These are phyloP conservation scores for Tolypocladium tundrense DNA, from an alignment of 2,329 filamentous ascomycete species.

Conservation along the genomic window DNA sequence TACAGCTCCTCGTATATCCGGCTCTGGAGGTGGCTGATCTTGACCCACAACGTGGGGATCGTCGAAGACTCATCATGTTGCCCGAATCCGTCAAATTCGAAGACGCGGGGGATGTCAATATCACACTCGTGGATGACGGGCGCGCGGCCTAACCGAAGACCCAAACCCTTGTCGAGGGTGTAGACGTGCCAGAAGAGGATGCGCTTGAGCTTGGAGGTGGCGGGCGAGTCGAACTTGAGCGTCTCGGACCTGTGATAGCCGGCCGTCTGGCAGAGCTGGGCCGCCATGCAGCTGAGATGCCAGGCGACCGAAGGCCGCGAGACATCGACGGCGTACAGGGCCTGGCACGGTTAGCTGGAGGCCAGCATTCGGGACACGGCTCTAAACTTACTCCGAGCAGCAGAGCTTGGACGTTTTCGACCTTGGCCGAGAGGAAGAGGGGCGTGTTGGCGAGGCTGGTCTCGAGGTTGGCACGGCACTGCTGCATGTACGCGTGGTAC, in stretches of 20 bases:
- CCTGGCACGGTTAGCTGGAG: conserved; percentile 22
- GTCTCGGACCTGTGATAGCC: conserved; percentile 44
- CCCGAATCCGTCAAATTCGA: conserved; percentile 30
- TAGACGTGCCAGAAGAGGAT: conserved; percentile 43
- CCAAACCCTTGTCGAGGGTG: conserved; percentile 46
- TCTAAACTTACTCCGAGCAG: conserved; percentile 39
- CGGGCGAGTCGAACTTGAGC: conserved; percentile 21
- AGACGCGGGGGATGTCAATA: conserved; percentile 37
- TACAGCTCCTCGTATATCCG: conserved; percentile 44
- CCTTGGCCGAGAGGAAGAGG: conserved; percentile 43
- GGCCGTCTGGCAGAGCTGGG: conserved; percentile 50
- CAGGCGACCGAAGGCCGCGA: conserved; percentile 54
- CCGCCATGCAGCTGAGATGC: conserved; percentile 49
- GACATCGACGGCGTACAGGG: conserved; percentile 51
- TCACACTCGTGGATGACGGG: conserved; percentile 50
- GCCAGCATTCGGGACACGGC: not conserved
- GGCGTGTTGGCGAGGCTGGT: conserved; percentile 40
- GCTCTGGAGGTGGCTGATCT: conserved; percentile 45
- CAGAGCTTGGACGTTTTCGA: conserved; percentile 47
- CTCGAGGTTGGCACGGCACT: conserved; percentile 39
- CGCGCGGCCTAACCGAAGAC: conserved; percentile 48
- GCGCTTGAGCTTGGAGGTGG: conserved; percentile 23
- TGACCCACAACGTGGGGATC: conserved; percentile 44
- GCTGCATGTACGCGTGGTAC: conserved; percentile 25
- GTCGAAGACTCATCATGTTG: conserved; percentile 17